Conservation (phyloP, 75 land plant genomes). For the Pseudotsuga menziesii region DNA sequence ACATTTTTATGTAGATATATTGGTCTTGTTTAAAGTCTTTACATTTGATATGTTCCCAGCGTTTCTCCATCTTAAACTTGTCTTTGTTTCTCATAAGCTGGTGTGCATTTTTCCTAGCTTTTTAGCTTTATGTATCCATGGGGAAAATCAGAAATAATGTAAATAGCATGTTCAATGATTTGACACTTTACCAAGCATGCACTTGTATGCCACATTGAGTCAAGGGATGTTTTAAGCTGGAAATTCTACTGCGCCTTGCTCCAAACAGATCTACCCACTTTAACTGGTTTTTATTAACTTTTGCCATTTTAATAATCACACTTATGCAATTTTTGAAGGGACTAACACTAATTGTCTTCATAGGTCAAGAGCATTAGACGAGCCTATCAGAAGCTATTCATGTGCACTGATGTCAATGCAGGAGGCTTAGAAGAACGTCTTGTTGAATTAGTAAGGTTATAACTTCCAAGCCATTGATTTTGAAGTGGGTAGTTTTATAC, state of each 20-base stretch:
- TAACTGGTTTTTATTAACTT: not conserved
- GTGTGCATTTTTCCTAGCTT: too few relatives aligned
- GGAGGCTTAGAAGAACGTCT: constrained; percentile 61
- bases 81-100: too few relatives aligned
- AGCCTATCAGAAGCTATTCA: constrained; percentile 73
- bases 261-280: not conserved
- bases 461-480: not conserved
- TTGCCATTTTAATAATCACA: not conserved
- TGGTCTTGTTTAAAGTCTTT: too few relatives aligned
- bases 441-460: constrained; percentile 45
- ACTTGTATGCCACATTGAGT: not conserved
- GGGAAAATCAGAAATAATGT: too few relatives aligned
- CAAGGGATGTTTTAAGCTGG: not conserved
- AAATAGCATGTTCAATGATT: not conserved
- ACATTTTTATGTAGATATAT: too few relatives aligned
- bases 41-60: too few relatives aligned
- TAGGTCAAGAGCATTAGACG: constrained; percentile 65
- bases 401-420: constrained; percentile 36
- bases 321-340: not conserved
- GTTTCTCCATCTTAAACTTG: too few relatives aligned
- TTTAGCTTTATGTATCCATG: too few relatives aligned
- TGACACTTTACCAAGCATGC: not conserved
- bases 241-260: not conserved
- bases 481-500: not conserved
- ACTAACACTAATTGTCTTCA: constrained; percentile 8